Evolutionary conservation across 768 basidiomycete genomes (phyloP).

Genomic region (Serendipita sp.): DNA sequence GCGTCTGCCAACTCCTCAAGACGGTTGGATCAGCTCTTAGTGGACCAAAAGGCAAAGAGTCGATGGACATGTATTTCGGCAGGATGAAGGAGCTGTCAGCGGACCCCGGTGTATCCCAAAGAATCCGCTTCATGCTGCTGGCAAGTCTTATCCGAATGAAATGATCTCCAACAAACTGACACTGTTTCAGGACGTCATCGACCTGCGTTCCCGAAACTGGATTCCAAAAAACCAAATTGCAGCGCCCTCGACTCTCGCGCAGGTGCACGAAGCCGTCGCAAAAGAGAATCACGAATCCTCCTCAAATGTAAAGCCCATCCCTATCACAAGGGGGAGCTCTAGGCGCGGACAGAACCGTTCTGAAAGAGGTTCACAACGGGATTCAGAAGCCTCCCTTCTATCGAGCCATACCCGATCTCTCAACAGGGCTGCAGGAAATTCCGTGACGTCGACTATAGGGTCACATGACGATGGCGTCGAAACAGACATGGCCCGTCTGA

Average conservation of each 20-base stretch:
- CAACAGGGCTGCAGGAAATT: slow-evolving; percentile 34
- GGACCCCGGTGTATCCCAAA: slow-evolving; percentile 19
- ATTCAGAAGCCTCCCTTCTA: slow-evolving; percentile 74
- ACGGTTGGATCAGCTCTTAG: slow-evolving; percentile 28
- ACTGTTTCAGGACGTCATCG: slow-evolving; percentile 61
- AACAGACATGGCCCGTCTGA: slow-evolving; percentile 37
- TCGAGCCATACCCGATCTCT: slow-evolving; percentile 18
- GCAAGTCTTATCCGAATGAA: slow-evolving; percentile 16
- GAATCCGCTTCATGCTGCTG: slow-evolving; percentile 30
- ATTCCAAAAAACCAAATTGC: slow-evolving; percentile 49
- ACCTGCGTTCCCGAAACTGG: slow-evolving; percentile 78
- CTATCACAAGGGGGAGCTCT: slow-evolving; percentile 44
- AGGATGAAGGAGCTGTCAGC: slow-evolving; percentile 22
- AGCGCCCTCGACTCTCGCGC: slow-evolving; percentile 75
- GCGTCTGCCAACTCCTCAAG: slow-evolving; percentile 28
- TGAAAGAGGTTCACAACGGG: slow-evolving; percentile 37
- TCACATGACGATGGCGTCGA: slow-evolving; percentile 54
- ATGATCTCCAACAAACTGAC: background rate
- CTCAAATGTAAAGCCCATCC: background rate
- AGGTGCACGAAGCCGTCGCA: slow-evolving; percentile 47
- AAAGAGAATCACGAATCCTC: background rate
- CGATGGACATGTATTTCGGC: slow-evolving; percentile 26
- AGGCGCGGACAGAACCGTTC: slow-evolving; percentile 68
- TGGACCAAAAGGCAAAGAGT: slow-evolving; percentile 18
- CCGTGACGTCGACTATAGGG: slow-evolving; percentile 67